Evolutionary conservation across 2,329 filamentous ascomycete genomes (phyloP).

Genomic region (Stromatinia cepivora): DNA sequence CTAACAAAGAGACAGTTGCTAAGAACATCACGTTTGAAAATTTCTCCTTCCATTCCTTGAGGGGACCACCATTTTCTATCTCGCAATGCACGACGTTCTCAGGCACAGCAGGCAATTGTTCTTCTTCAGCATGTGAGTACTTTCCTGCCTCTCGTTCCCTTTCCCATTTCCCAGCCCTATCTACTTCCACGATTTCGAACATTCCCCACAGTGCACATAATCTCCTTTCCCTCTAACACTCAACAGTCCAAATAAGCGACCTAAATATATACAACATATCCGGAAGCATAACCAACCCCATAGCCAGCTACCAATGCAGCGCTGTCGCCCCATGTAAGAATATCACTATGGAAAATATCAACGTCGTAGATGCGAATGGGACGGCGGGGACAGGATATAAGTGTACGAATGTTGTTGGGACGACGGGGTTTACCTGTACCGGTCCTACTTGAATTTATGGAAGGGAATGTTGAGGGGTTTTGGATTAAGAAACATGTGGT

Average conservation of each 20-base stretch:
- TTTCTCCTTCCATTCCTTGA: constrained; percentile 14
- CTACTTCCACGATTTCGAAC: not conserved
- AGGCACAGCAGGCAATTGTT: constrained; percentile 44
- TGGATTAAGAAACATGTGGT: not conserved
- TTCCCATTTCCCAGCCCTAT: not conserved
- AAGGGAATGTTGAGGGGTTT: not conserved
- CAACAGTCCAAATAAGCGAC: constrained; percentile 3
- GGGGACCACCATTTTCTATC: constrained; percentile 37
- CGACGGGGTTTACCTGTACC: constrained; percentile 12
- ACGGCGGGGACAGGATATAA: constrained; percentile 8
- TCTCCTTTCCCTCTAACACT: not conserved
- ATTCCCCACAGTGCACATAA: not conserved
- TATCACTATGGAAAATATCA: constrained; percentile 14
- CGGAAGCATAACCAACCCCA: constrained; percentile 15
- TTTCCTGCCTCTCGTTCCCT: not conserved
- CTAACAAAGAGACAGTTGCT: constrained; percentile 18
- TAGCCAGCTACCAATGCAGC: constrained; percentile 14
- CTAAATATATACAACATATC: constrained; percentile 12
- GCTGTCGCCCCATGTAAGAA: constrained; percentile 10
- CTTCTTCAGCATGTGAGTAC: constrained; percentile 36
- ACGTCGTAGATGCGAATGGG: not conserved
- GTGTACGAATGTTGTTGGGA: constrained; percentile 17
- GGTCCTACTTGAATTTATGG: not conserved
- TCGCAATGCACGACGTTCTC: constrained; percentile 46
- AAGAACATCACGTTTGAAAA: constrained; percentile 18